Base-by-base conservation (phyloP, 306 rosid genomes). In the Sophora flavescens region DNA sequence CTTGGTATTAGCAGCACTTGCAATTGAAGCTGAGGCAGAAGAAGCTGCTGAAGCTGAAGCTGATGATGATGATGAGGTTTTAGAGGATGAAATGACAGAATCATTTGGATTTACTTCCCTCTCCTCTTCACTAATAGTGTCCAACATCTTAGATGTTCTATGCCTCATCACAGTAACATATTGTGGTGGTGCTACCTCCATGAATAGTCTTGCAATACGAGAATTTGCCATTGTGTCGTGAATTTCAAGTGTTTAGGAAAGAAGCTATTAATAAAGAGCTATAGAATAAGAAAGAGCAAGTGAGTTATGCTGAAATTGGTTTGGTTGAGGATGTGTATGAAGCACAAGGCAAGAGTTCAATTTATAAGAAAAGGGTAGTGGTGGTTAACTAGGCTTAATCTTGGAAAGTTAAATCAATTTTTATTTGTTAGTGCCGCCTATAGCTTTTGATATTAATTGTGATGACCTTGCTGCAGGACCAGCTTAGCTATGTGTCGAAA, bases 161-260 rank as follows among this genome's bases (percentile, higher is more conserved):
- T 76, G 84, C 80, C 98, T 92, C 85, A 95, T 92, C 70, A 95
- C 97, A 69, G 80, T 85, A 68, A 95, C 87, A 83, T 90, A 82
- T 22, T 92, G 96, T 22, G 98, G 96, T n/a, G 98, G 98, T 30
- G 98, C 97, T 6, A 86, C 98, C 82, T 95, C 97, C 73, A 88
- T 83, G 53, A 95, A 75, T 76, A 95, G 88, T 89, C 91, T 88
- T 17, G 97, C 97, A 14, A 92, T 59, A 18, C 97, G 86, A 6
- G 96, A 82, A 63, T 50, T 95, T 0, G 96, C 96, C 98, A 95
- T 95, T 69, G 11, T 8, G 18, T 51, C 36, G 5, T n/a, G 6
- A 50, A 32, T 22, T 6, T 11, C 3, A 70, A 70, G 35, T 18
- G 39, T 2, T 4, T 79, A 63, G 12, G 6, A 69, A 54, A 61